phyloP scores from a whole-genome alignment of 352 stramenopile species.

The Pythium dissimile region DNA sequence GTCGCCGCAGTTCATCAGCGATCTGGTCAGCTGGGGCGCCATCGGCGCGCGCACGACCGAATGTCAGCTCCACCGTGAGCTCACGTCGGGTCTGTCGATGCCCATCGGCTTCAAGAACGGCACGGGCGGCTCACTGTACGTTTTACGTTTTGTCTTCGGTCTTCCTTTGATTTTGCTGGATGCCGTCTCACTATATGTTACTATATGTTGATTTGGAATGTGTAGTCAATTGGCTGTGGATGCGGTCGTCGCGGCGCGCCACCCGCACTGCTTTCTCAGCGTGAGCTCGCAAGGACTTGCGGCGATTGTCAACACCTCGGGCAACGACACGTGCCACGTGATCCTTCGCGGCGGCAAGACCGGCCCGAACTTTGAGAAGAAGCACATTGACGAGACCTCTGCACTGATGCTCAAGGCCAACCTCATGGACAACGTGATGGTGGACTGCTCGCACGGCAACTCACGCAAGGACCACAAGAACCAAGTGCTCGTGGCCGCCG shows the following conservation, averaged over 20 bases:
- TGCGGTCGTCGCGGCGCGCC: slow-evolving; percentile 71
- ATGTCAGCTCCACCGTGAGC: slow-evolving; percentile 87
- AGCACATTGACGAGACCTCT: slow-evolving; percentile 80
- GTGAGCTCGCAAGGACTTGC: slow-evolving; percentile 85
- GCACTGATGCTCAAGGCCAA: slow-evolving; percentile 84
- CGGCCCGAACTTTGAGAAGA: slow-evolving; percentile 81
- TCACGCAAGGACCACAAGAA: slow-evolving; percentile 89
- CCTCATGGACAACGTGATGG: slow-evolving; percentile 82
- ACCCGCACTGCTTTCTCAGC: slow-evolving; percentile 87
- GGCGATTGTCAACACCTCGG: slow-evolving; percentile 84
- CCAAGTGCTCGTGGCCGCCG: slow-evolving; percentile 66
- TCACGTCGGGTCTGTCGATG: slow-evolving; percentile 88
- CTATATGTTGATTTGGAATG: neutral
- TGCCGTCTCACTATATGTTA: too few relatives aligned
- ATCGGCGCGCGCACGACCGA: slow-evolving; percentile 91
- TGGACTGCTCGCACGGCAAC: slow-evolving; percentile 91
- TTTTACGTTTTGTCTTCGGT: neutral
- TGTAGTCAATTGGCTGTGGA: slow-evolving; percentile 77
- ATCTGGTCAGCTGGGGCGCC: slow-evolving; percentile 86
- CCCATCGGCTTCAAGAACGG: slow-evolving; percentile 92
- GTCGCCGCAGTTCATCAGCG: slow-evolving; percentile 88
- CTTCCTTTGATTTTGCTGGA: neutral
- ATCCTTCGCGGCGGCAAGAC: slow-evolving; percentile 86
- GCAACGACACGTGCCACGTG: slow-evolving; percentile 86
- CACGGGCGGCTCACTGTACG: slow-evolving; percentile 74